A percentile compares a stretch with the other conserved stretches of the same genome.
phyloP scores from a whole-genome alignment of 139 green algal species.

The Haematococcus sp. region DNA sequence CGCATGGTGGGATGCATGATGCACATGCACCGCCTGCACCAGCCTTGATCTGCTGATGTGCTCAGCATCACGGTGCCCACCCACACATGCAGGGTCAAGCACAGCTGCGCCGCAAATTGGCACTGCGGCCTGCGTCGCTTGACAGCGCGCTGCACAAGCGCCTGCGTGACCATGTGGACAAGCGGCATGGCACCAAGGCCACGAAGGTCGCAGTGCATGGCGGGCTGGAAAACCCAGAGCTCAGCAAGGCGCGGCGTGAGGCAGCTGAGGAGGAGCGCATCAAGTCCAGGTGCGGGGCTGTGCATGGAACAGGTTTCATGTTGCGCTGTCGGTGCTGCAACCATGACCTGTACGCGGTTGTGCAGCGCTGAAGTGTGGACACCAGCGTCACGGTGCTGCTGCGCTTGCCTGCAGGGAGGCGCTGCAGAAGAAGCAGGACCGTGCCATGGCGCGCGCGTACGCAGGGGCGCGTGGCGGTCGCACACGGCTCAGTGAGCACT shows the following conservation, averaged over 20 bases:
- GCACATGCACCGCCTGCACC: too few relatives aligned
- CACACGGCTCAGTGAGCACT: constrained; percentile 11
- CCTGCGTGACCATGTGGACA: constrained; percentile 47
- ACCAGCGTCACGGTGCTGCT: not conserved
- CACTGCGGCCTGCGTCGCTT: constrained; percentile 64
- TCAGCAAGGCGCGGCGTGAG: constrained; percentile 14
- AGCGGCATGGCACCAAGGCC: constrained; percentile 18
- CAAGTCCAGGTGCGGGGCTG: not conserved
- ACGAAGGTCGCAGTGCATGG: constrained; percentile 18
- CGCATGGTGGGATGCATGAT: too few relatives aligned
- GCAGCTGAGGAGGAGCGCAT: constrained; percentile 14
- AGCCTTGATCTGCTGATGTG: too few relatives aligned
- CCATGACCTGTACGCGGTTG: not conserved
- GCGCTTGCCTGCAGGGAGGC: not conserved
- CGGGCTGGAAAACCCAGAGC: constrained; percentile 4
- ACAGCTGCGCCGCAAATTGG: constrained; percentile 57
- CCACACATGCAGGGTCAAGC: constrained; percentile 62
- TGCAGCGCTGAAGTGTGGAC: not conserved
- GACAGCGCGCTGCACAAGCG: constrained; percentile 59
- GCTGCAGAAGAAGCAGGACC: constrained; percentile 23
- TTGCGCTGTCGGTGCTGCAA: too few relatives aligned
- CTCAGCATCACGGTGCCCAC: not conserved
- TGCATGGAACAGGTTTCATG: not conserved
- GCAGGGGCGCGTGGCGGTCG: not conserved
- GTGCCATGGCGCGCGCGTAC: not conserved